Percentiles rank a stretch among this genome's conserved stretches.
Conservation (phyloP, 352 stramenopile species). For the Halophytophthora polymorphica region DNA sequence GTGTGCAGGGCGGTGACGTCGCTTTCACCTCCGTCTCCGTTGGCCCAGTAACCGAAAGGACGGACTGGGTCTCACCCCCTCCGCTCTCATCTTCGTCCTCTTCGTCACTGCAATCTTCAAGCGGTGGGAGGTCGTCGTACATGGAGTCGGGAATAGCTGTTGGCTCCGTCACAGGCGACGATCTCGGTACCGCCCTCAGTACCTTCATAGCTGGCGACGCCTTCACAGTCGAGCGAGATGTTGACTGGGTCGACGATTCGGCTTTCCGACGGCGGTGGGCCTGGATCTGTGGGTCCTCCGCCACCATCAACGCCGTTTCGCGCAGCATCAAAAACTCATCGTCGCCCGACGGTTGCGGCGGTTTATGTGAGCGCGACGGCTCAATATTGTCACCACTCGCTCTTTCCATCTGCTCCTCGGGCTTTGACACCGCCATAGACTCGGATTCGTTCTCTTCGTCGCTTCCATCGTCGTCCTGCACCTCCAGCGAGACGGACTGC, state of each 20-base stretch:
- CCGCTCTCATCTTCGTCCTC: constrained; percentile 19
- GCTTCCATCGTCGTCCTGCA: constrained; percentile 39
- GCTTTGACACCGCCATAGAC: background rate
- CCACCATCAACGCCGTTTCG: constrained; percentile 67
- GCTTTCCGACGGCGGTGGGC: constrained; percentile 5
- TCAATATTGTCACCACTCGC: too few species aligned
- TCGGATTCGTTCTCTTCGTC: background rate
- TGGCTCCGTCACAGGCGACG: constrained; percentile 11
- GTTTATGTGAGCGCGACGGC: too few species aligned
- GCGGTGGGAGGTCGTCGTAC: constrained; percentile 48
- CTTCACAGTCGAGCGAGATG: background rate
- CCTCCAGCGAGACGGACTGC: constrained; percentile 25
- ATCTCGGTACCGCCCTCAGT: too few species aligned
- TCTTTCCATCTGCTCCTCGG: too few species aligned
- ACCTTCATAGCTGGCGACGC: background rate
- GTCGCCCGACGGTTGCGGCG: constrained; percentile 11
- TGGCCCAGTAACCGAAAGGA: background rate
- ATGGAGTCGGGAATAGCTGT: constrained; percentile 14
- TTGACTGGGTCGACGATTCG: constrained; percentile 1
- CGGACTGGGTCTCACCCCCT: too few species aligned
- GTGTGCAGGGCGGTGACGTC: constrained; percentile 4
- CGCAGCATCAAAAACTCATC: constrained; percentile 56
- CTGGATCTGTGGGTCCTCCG: constrained; percentile 49
- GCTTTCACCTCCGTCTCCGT: background rate
- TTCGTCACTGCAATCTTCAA: constrained; percentile 59